phyloP scores from a whole-genome alignment of 208 protist genomes.

The Leishmania tarentolae region DNA sequence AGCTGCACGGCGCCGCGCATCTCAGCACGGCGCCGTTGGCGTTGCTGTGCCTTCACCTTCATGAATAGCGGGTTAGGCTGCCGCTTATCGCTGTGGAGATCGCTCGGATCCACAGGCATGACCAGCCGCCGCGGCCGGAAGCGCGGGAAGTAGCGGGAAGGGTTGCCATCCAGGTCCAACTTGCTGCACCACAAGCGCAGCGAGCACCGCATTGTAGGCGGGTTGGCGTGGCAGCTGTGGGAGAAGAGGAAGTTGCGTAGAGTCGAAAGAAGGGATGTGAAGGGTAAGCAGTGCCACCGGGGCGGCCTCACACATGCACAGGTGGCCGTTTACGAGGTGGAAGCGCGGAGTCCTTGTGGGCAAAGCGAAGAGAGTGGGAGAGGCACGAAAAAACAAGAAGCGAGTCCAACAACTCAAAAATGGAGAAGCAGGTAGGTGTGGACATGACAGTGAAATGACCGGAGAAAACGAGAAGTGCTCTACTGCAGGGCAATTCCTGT shows the following conservation, averaged over 20 bases:
- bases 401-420: background rate
- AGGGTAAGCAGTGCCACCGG: background rate
- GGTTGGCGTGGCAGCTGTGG: background rate
- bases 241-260: background rate
- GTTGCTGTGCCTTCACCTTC: constrained; percentile 43
- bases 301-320: background rate
- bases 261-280: background rate
- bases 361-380: background rate
- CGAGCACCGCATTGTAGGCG: constrained; percentile 23
- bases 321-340: background rate
- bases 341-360: constrained; percentile 3
- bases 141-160: constrained; percentile 72
- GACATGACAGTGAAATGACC: background rate
- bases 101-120: constrained; percentile 84
- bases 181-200: constrained; percentile 31
- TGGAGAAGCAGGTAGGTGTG: background rate
- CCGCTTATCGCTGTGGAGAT: constrained; percentile 57
- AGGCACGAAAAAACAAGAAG: background rate
- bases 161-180: constrained; percentile 46
- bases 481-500: background rate
- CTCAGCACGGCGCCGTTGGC: constrained; percentile 43
- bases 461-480: background rate
- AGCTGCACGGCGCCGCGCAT: constrained; percentile 65
- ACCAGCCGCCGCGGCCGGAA: constrained; percentile 84
- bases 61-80: constrained; percentile 57